phyloP scores from a whole-genome alignment of 306 rosid species.

The Citrullus amarus region DNA sequence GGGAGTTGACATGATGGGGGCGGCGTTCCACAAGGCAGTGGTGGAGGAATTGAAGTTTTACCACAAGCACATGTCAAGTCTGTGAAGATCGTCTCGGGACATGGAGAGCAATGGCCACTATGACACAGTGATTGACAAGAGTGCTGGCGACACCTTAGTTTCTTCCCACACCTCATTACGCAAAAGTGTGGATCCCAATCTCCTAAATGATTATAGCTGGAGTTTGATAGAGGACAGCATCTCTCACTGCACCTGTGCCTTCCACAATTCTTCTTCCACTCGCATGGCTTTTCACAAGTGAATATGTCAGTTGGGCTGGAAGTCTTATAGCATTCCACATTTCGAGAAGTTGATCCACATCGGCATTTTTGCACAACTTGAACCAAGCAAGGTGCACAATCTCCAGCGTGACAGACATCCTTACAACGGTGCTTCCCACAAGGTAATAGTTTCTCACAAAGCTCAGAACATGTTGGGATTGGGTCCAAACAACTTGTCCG shows the following conservation, averaged over 20 bases:
- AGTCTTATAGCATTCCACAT: conserved; percentile 67
- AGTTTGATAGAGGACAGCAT: conserved; percentile 68
- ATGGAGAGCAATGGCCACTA: conserved; percentile 90
- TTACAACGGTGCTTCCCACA: conserved; percentile 55
- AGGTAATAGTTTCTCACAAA: conserved; percentile 46
- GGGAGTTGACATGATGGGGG: conserved; percentile 82
- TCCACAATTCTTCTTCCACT: conserved; percentile 82
- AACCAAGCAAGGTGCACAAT: conserved; percentile 67
- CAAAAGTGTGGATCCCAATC: conserved; percentile 92
- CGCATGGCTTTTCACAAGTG: conserved; percentile 78
- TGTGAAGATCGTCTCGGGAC: conserved; percentile 84
- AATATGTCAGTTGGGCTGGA: conserved; percentile 30
- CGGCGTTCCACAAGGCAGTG: conserved; percentile 77
- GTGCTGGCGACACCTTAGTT: conserved; percentile 86
- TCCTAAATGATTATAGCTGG: conserved; percentile 20
- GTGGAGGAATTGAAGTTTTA: conserved; percentile 79
- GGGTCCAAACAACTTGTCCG: conserved; percentile 72
- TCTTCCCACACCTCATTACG: conserved; percentile 71
- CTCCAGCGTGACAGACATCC: conserved; percentile 64
- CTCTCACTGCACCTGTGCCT: conserved; percentile 82
- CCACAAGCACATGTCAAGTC: conserved; percentile 86
- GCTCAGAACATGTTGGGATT: conserved; percentile 66
- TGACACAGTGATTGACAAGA: conserved; percentile 73
- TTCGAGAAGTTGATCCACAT: conserved; percentile 55
- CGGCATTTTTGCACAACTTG: conserved; percentile 68